Evolutionary conservation across 2,329 filamentous ascomycete genomes (phyloP).

Genomic region (Talaromyces sp.): DNA sequence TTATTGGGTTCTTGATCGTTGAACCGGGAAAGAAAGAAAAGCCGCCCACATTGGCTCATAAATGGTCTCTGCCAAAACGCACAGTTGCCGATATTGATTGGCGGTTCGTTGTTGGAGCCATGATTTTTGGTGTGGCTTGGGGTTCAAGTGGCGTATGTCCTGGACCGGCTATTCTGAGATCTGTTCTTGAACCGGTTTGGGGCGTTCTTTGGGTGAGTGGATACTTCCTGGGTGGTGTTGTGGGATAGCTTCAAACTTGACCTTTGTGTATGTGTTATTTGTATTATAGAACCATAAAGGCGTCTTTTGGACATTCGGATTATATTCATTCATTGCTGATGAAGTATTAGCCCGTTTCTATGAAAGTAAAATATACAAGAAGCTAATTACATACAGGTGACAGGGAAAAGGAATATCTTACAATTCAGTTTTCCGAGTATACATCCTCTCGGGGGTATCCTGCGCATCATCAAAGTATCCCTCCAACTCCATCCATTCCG

Average conservation of each 20-base stretch:
- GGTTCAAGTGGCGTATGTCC: conserved; percentile 52
- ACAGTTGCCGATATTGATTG: conserved; percentile 48
- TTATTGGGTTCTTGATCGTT: conserved; percentile 33
- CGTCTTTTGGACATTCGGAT: not conserved
- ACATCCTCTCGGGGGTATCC: not conserved
- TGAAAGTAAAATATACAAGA: conserved; percentile 6
- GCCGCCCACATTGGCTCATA: conserved; percentile 39
- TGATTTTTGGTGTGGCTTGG: conserved; percentile 52
- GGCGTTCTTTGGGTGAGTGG: conserved; percentile 47
- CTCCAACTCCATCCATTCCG: conserved; percentile 88
- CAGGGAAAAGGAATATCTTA: conserved; percentile 28
- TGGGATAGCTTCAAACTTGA: not conserved
- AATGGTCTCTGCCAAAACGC: conserved; percentile 45
- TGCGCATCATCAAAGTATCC: conserved; percentile 44
- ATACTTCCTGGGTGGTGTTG: conserved; percentile 42
- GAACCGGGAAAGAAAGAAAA: conserved; percentile 28
- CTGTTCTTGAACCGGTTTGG: conserved; percentile 48
- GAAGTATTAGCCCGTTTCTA: conserved; percentile 1
- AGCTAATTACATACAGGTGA: conserved; percentile 13
- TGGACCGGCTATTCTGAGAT: conserved; percentile 49
- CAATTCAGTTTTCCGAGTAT: conserved; percentile 38
- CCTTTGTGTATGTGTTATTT: not conserved
- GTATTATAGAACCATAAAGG: not conserved
- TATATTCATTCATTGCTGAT: conserved; percentile 1
- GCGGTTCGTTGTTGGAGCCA: conserved; percentile 48